Percentiles rank a stretch among this genome's conserved stretches.
Evolutionary conservation across 78 protist species (phyloP).

Genomic region (slime mould (Dictyostelium discoideum)): dicty_2.7 NC_007091.3:4988501-4989000

Average conservation of each 20-base stretch:
- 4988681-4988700: background rate
- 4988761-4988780: background rate
- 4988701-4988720: background rate
- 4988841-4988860: slow-evolving; percentile 38
- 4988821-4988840: slow-evolving; percentile 48
- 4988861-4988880: background rate
- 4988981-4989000: slow-evolving; percentile 4
- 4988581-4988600: background rate
- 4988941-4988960: background rate
- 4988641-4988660: background rate
- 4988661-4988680: background rate
- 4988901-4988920: slow-evolving; percentile 40
- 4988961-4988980: background rate
- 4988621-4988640: slow-evolving; percentile 24
- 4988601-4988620: slow-evolving; percentile 10
- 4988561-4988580: background rate
- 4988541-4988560: slow-evolving; percentile 36
- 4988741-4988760: background rate
- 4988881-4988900: slow-evolving; percentile 31
- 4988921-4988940: background rate
- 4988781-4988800: background rate
- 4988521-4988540: slow-evolving; percentile 30
- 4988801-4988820: slow-evolving; percentile 5
- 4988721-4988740: slow-evolving; percentile 2
- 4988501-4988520: background rate